Conservation (phyloP, 495 filamentous ascomycete species). For the Saxophila tyrrhenica region DNA sequence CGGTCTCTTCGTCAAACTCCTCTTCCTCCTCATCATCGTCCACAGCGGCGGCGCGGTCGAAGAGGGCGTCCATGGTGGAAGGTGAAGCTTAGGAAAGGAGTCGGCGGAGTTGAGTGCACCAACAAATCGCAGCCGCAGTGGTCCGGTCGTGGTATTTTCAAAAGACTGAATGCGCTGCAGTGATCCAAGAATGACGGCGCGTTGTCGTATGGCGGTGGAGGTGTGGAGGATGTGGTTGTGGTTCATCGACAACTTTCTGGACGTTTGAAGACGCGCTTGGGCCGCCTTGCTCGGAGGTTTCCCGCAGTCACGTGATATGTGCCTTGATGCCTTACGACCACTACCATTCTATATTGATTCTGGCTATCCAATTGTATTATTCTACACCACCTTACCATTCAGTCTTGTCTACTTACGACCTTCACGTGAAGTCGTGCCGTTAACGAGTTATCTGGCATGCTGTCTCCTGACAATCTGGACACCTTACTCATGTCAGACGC, state of each 20-base stretch:
- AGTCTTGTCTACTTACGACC: too few relatives aligned
- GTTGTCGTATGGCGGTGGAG: too few relatives aligned
- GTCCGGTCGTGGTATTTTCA: too few relatives aligned
- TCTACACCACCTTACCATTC: too few relatives aligned
- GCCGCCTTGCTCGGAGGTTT: neutral
- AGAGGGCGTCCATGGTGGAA: slow-evolving; percentile 33
- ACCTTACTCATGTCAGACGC: too few relatives aligned
- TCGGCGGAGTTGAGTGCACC: too few relatives aligned
- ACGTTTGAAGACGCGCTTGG: neutral
- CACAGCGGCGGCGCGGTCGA: slow-evolving; percentile 74
- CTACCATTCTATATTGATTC: neutral
- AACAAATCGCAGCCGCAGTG: too few relatives aligned
- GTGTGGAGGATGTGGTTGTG: neutral
- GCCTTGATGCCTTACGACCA: neutral
- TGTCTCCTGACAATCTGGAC: too few relatives aligned
- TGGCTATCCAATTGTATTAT: neutral
- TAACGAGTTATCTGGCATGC: too few relatives aligned
- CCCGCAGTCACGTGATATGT: neutral
- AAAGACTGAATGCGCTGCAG: too few relatives aligned
- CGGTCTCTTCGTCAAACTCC: slow-evolving; percentile 72
- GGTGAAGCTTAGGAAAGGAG: slow-evolving; percentile 2
- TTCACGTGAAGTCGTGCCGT: too few relatives aligned
- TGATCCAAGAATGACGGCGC: too few relatives aligned
- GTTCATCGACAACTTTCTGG: neutral
- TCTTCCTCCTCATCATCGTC: slow-evolving; percentile 88